Percentiles rank a stretch among this genome's conserved stretches.
phyloP scores from a whole-genome alignment of 2,329 filamentous ascomycete genomes.

The Trichoderma citrinoviride region DNA sequence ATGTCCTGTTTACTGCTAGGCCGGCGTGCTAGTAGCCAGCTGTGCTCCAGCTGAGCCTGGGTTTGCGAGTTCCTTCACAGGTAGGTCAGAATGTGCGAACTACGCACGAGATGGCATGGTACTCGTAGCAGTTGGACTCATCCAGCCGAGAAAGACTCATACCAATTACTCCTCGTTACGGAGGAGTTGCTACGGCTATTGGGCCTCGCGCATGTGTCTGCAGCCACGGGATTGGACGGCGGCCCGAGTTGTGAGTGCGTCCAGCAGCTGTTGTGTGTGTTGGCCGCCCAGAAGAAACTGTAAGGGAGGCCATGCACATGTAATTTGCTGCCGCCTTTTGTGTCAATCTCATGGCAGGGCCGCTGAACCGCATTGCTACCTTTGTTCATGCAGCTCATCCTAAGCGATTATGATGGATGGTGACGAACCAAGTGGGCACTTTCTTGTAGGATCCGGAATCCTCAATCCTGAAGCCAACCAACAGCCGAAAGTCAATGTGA shows the following conservation, averaged over 20 bases:
- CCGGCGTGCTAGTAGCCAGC: constrained; percentile 1
- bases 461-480: constrained; percentile 2
- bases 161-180: neutral
- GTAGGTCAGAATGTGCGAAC: neutral
- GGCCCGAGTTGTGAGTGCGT: neutral
- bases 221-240: constrained; percentile 11
- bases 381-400: neutral
- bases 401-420: neutral
- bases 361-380: too few relatives aligned
- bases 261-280: too few relatives aligned
- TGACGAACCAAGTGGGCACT: neutral
- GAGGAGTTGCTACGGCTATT: neutral
- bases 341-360: neutral
- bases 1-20: neutral
- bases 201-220: constrained; percentile 13
- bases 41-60: neutral
- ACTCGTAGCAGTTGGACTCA: neutral
- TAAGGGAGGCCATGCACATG: too few relatives aligned
- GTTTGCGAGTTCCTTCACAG: neutral
- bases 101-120: neutral
- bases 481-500: neutral
- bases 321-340: too few relatives aligned
- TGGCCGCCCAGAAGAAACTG: too few relatives aligned
- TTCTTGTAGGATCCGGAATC: neutral
- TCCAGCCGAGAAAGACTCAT: neutral